A percentile compares a stretch with the other conserved stretches of the same genome.
Evolutionary conservation across 2,329 filamentous ascomycete species (phyloP).

Genomic region (Aureobasidium subglaciale): DNA sequence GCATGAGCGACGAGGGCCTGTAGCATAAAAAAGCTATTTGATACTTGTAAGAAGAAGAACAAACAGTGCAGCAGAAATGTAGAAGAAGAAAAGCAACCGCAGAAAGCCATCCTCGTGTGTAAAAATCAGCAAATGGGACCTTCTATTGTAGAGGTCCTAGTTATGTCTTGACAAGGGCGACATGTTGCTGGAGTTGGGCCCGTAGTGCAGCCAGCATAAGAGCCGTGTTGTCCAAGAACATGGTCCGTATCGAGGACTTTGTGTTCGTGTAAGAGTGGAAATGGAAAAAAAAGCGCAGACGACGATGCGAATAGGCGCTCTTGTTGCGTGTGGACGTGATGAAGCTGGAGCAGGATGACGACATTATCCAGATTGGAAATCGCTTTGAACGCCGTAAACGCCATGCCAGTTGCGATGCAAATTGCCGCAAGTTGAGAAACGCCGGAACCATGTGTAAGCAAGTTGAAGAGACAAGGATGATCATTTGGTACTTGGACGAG

Average conservation of each 20-base stretch:
- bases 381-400: conserved; percentile 14
- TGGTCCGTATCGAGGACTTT: not conserved
- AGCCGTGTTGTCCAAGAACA: conserved; percentile 8
- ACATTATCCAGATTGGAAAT: conserved; percentile 14
- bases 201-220: not conserved
- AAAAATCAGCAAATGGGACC: not conserved
- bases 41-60: conserved; percentile 12
- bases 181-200: not conserved
- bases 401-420: conserved; percentile 13
- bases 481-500: not conserved
- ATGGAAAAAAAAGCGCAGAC: conserved; percentile 1
- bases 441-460: conserved; percentile 13
- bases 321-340: conserved; percentile 13
- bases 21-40: conserved; percentile 11
- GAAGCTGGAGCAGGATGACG: not conserved
- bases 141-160: not conserved
- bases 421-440: conserved; percentile 5
- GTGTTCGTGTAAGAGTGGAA: not conserved
- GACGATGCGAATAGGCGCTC: conserved; percentile 4
- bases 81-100: not conserved
- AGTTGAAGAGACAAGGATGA: not conserved
- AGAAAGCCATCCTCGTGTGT: not conserved
- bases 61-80: conserved; percentile 11
- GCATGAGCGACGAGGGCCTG: conserved; percentile 1
- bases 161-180: conserved; percentile 2